phyloP scores from a whole-genome alignment of 129 eudicot genomes.

The Artemisia annua region DNA sequence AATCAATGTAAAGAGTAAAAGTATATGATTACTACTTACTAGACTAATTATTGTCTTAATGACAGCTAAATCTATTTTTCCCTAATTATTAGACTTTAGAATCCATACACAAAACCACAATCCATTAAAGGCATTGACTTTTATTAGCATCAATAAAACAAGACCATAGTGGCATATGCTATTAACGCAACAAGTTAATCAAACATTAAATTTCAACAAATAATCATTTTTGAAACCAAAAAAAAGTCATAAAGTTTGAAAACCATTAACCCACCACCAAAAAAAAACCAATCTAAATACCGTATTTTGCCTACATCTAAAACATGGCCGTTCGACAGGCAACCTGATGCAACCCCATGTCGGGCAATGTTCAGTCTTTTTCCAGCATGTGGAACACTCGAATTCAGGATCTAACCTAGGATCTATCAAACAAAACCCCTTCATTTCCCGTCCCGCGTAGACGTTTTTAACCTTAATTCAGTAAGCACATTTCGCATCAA shows the following conservation, averaged over 20 bases:
- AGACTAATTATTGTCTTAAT: too few relatives aligned
- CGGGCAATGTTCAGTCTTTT: too few relatives aligned
- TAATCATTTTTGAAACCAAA: background rate
- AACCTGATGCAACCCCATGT: too few relatives aligned
- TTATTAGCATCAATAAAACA: too few relatives aligned
- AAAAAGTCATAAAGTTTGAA: background rate
- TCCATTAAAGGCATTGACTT: too few relatives aligned
- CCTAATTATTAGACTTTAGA: too few relatives aligned
- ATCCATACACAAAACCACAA: too few relatives aligned
- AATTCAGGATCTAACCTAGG: background rate
- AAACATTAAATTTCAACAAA: background rate
- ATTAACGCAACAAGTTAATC: background rate
- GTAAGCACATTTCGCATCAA: background rate
- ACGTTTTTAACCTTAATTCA: background rate
- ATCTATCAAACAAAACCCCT: background rate
- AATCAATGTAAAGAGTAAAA: too few relatives aligned
- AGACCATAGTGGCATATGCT: too few relatives aligned
- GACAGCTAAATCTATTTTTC: too few relatives aligned
- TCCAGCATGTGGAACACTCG: background rate
- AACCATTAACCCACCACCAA: constrained; percentile 1
- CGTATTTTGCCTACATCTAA: background rate
- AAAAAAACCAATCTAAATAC: background rate
- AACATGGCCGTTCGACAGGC: background rate
- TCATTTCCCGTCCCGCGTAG: too few relatives aligned
- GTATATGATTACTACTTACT: too few relatives aligned